Base-by-base conservation (phyloP, 2,329 filamentous ascomycete species). In the Fusarium bactridioides region DNA sequence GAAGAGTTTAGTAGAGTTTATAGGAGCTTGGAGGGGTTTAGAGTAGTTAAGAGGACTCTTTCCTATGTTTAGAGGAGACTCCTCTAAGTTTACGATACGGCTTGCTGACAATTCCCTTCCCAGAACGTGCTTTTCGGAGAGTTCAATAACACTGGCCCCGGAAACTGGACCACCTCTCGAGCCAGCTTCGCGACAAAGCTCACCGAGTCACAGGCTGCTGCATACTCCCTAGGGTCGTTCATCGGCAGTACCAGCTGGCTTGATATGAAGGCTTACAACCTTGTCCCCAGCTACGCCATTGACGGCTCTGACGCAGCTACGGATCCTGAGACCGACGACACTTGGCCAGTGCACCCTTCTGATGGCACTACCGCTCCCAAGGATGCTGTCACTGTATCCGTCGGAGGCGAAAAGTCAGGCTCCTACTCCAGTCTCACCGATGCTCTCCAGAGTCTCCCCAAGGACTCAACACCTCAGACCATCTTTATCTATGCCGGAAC, bases 81-180 rank as follows among this genome's bases (percentile, higher is more conserved):
- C 29, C 12, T 31, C 29, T 31, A 31, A 31, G 29, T 12, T 31
- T 31, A 31, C 25, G 25, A 25, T 25, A 9, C 5, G 0, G 12
- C 12, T 21, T 11, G 37, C 56, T 67, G 19, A 68, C 21, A 33
- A 33, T 13, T 5, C 3, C 2, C 3, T n/a, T 38, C 1, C 6
- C 10, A 67, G 83, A 84, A 23, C 53, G 86, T 91, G 5, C 78
- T 83, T 38, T 91, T 88, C 71, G 87, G 81, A 11, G 90, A 92
- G 80, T 91, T 87, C 74, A 82, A 76, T 43, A 92, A 92, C 78
- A 84, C 83, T 4, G 90, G 90, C 3, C 72, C 72, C 2, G 74
- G 74, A 16, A 76, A 75, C 27, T 76, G 74, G 74, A 74, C 72
- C 0, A 50, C 62, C 2, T 76, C 74, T 16, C 25, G 74, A 13